Evolutionary conservation across 768 basidiomycete genomes (phyloP), one percentile per base, ranked within the genome.

Genomic region (Tylopilus vinaceipallidus): DNA sequence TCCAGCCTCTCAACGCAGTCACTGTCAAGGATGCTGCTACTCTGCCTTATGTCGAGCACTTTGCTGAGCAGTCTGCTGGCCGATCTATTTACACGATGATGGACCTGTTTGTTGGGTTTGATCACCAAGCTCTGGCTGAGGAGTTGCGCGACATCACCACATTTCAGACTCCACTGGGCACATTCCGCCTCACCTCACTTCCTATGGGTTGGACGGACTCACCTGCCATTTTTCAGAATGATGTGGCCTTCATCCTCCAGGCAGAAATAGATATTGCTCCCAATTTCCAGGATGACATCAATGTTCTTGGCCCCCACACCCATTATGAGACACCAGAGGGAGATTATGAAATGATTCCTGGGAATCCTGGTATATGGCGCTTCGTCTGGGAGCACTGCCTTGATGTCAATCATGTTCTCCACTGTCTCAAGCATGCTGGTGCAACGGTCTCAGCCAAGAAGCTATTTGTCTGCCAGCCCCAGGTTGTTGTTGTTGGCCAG

Each of bases 131-230:
- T 2, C 43, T 54, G 6, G 37, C 42, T 6, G 32, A 40, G 7
- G 45, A 47, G 3, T 45, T 67, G 0, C 51, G 68, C 14, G 73
- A 77, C 37, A 56, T 72, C 17, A 77, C 75, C 0, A 72, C 71
- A 0, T 78, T 77, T 57, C 67, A 73, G 49, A 73, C 72, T 0
- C 75, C 73, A 0, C 61, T 73, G 2, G 72, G 73, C 6, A 56
- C 66, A 0, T 47, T 73, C 0, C 56, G 60, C 1, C 60, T 75
- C 0, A 63, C 62, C 1, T 57, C 60, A 0, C 48, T 77, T 0
- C 76, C 75, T 0, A 73, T 73, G 70, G 77, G 75, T 0, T 76
- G 60, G 45, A 76, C 73, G 0, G 73, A 76, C 29, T 74, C 72
- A 0, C 66, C 69, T 0, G 63, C 66, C 0, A 69, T 74, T 3